Evolutionary conservation across 495 filamentous ascomycete genomes (phyloP).

Genomic region (Pyrenula aspistea): DNA sequence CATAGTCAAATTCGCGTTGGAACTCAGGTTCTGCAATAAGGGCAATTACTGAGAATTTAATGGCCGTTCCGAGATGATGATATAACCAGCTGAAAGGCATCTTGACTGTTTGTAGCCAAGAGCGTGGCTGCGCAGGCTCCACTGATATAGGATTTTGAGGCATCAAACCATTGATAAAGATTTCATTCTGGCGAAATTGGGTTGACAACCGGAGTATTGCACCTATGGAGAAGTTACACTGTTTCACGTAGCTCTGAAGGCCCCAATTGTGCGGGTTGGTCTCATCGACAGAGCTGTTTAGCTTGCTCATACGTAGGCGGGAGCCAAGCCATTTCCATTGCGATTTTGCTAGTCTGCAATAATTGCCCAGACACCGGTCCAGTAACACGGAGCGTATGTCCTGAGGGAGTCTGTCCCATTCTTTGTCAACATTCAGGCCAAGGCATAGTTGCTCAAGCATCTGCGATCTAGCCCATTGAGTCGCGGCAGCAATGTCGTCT

Average conservation of each 20-base stretch:
- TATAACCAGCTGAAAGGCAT: conserved; percentile 21
- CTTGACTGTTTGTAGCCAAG: conserved; percentile 3
- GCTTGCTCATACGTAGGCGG: conserved; percentile 13
- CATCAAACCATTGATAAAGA: not conserved
- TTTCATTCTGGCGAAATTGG: not conserved
- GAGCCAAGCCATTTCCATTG: conserved; percentile 22
- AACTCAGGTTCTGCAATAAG: conserved; percentile 45
- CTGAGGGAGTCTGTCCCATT: conserved; percentile 29
- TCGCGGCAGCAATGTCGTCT: conserved; percentile 17
- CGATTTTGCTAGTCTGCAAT: conserved; percentile 14
- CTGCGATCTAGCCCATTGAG: conserved; percentile 31
- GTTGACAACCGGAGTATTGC: not conserved
- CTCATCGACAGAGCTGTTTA: not conserved
- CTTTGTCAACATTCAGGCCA: conserved; percentile 26
- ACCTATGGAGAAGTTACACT: conserved; percentile 21
- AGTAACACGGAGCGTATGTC: conserved; percentile 22
- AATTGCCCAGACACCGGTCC: conserved; percentile 24
- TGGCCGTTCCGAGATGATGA: conserved; percentile 23
- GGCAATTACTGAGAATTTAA: conserved; percentile 44
- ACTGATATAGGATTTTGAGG: not conserved
- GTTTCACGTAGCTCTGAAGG: conserved; percentile 11
- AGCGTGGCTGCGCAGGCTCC: not conserved
- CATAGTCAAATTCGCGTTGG: conserved; percentile 43
- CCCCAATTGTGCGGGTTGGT: not conserved
- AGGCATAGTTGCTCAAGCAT: conserved; percentile 29